Conservation (phyloP, 352 stramenopile genomes). For the Pythium oligandrum region DNA sequence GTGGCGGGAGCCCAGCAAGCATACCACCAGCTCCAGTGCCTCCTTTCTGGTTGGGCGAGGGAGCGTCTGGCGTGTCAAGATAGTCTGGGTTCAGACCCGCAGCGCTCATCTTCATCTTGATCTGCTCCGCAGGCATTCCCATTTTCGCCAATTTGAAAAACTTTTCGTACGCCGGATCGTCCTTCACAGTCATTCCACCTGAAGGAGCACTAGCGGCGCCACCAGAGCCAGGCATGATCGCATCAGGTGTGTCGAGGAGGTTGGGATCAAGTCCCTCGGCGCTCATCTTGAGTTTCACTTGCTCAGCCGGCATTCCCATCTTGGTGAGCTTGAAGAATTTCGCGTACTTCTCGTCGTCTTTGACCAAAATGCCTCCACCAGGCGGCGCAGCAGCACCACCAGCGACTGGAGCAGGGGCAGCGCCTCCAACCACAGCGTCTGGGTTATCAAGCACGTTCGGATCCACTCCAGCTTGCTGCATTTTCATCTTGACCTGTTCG, state of each 20-base stretch:
- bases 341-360: conserved; percentile 77
- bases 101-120: conserved; percentile 91
- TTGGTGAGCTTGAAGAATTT: conserved; percentile 97
- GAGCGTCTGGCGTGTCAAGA: conserved; percentile 62
- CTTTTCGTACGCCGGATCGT: conserved; percentile 91
- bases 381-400: conserved; percentile 1
- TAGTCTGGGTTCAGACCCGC: conserved; percentile 62
- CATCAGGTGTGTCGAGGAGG: conserved; percentile 87
- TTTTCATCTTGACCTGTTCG: conserved; percentile 86
- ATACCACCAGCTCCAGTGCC: conserved; percentile 20
- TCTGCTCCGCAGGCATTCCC: conserved; percentile 85
- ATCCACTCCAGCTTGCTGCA: conserved; percentile 69
- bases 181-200: conserved; percentile 76
- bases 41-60: conserved; percentile 62
- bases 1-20: conserved; percentile 53
- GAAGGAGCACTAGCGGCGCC: conserved; percentile 6
- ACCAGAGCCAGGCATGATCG: conserved; percentile 64
- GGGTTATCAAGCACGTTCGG: conserved; percentile 60
- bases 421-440: conserved; percentile 57
- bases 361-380: conserved; percentile 34
- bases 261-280: conserved; percentile 88
- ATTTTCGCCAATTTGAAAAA: conserved; percentile 96
- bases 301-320: conserved; percentile 92
- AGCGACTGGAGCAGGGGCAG: conserved; percentile 3
- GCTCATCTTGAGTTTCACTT: conserved; percentile 95